Evolutionary conservation across 2,329 filamentous ascomycete species (phyloP).

Genomic region (Ceratocystis variospora): DNA sequence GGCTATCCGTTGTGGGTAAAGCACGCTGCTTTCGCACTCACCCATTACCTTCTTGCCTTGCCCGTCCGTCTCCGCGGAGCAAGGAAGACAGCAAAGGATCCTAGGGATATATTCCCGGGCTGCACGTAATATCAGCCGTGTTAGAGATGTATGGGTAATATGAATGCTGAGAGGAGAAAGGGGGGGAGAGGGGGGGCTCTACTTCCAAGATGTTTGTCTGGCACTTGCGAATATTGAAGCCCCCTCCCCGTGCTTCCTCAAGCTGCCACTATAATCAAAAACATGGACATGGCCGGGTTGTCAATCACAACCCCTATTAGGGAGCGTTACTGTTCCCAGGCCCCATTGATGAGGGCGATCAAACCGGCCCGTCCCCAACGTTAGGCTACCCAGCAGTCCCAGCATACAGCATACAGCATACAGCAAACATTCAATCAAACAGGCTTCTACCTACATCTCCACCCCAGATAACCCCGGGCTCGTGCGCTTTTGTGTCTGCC

Average conservation of each 20-base stretch:
- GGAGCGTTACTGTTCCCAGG: too few relatives aligned
- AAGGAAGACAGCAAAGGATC: background rate
- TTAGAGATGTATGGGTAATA: background rate
- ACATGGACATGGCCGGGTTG: background rate
- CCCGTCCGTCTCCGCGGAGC: background rate
- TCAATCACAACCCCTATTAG: too few relatives aligned
- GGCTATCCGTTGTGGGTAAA: background rate
- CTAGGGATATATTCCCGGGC: background rate
- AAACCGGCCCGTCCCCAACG: constrained; percentile 1
- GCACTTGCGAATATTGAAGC: too few relatives aligned
- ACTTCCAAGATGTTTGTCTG: too few relatives aligned
- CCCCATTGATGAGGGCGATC: background rate
- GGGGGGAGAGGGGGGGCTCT: too few relatives aligned
- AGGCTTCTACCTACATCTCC: too few relatives aligned
- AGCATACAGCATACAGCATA: background rate
- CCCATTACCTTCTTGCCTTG: background rate
- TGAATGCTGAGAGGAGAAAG: too few relatives aligned
- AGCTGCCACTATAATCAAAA: background rate
- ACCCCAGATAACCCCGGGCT: background rate
- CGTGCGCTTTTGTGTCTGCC: background rate
- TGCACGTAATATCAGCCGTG: constrained; percentile 1
- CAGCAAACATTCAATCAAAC: too few relatives aligned
- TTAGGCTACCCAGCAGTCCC: background rate
- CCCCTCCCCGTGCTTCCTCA: background rate
- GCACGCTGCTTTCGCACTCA: background rate